Evolutionary conservation across 306 rosid species (phyloP).

Genomic region (Urtica urens): DNA sequence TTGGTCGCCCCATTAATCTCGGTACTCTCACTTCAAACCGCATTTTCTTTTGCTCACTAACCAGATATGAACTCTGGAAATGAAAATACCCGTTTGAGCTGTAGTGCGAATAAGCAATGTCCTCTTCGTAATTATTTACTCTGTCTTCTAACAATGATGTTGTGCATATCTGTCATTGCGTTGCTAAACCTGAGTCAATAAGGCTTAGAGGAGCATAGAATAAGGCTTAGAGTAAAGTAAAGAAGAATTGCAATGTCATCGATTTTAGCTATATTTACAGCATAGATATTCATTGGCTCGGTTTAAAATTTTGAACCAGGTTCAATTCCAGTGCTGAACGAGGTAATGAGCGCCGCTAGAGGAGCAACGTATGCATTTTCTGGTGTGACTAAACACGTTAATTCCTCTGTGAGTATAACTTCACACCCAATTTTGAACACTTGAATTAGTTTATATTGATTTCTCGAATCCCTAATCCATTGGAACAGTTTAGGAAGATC

Average conservation of each 20-base stretch:
- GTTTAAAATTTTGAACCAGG: slow-evolving; percentile 29
- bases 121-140: background rate
- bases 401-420: slow-evolving; percentile 48
- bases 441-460: background rate
- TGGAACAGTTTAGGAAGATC: slow-evolving; percentile 58
- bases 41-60: background rate
- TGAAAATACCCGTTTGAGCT: slow-evolving; percentile 12
- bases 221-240: background rate
- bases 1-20: slow-evolving; percentile 87
- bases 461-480: slow-evolving; percentile 3
- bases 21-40: slow-evolving; percentile 25
- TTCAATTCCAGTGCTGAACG: slow-evolving; percentile 70
- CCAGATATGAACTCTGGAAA: slow-evolving; percentile 27
- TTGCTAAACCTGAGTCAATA: background rate
- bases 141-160: background rate
- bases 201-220: background rate
- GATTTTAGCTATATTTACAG: slow-evolving; percentile 6
- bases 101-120: slow-evolving; percentile 24
- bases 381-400: slow-evolving; percentile 75
- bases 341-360: slow-evolving; percentile 91
- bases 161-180: background rate
- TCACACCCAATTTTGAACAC: background rate
- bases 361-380: slow-evolving; percentile 95
- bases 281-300: background rate
- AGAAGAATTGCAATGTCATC: background rate